phyloP scores from a whole-genome alignment of 495 filamentous ascomycete genomes.

The Penicillium samsonianum region DNA sequence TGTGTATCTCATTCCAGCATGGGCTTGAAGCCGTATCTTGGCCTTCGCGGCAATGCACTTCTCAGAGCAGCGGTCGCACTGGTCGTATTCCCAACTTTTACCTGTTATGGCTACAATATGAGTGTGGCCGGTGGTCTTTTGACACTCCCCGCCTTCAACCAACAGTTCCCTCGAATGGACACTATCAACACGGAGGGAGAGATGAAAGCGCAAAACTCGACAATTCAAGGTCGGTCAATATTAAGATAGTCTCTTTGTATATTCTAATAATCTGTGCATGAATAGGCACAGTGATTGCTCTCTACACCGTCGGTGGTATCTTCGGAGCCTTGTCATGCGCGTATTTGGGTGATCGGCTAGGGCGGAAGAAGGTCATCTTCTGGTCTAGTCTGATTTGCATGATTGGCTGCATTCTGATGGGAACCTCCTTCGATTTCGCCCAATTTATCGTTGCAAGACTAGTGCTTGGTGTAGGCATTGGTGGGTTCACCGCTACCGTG shows the following conservation, averaged over 20 bases:
- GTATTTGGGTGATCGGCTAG: slow-evolving; percentile 29
- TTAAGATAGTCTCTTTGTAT: background rate
- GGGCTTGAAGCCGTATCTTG: slow-evolving; percentile 34
- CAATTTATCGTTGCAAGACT: slow-evolving; percentile 49
- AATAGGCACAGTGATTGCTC: slow-evolving; percentile 34
- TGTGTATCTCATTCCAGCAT: slow-evolving; percentile 2
- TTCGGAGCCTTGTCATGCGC: slow-evolving; percentile 34
- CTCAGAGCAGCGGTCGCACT: slow-evolving; percentile 38
- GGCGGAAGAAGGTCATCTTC: slow-evolving; percentile 35
- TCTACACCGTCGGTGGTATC: slow-evolving; percentile 36
- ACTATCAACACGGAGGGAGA: slow-evolving; percentile 47
- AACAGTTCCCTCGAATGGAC: slow-evolving; percentile 54
- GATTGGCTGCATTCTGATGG: slow-evolving; percentile 45
- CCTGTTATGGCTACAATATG: slow-evolving; percentile 56
- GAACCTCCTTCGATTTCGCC: slow-evolving; percentile 36
- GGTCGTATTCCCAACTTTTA: slow-evolving; percentile 49
- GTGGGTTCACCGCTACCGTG: slow-evolving; percentile 43
- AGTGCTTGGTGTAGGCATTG: slow-evolving; percentile 62
- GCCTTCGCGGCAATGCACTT: slow-evolving; percentile 38
- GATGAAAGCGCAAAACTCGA: slow-evolving; percentile 35
- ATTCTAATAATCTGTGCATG: too few relatives aligned
- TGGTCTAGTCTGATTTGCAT: slow-evolving; percentile 29
- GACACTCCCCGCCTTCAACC: slow-evolving; percentile 44
- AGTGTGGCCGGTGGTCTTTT: slow-evolving; percentile 47
- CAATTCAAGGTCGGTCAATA: slow-evolving; percentile 39